Evolutionary conservation across 2,329 filamentous ascomycete species (phyloP).

Genomic region (Rutstroemia sp.): DNA sequence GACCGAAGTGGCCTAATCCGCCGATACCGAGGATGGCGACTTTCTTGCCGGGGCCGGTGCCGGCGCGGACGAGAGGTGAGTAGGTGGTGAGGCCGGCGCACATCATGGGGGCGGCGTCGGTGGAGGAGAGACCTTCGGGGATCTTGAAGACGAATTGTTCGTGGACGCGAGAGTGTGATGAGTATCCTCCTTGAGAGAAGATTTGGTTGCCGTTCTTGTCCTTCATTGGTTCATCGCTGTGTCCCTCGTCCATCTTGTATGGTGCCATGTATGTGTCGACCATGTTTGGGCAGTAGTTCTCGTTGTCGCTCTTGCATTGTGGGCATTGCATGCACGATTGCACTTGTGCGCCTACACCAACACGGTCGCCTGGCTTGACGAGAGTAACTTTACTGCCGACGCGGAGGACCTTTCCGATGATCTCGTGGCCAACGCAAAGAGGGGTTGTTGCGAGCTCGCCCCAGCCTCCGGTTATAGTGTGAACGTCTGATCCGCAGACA

Average conservation of each 20-base stretch:
- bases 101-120: conserved; percentile 58
- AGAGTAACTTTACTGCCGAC: conserved; percentile 60
- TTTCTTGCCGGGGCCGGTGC: conserved; percentile 60
- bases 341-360: conserved; percentile 46
- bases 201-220: conserved; percentile 6
- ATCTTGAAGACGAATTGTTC: conserved; percentile 54
- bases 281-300: conserved; percentile 25
- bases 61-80: conserved; percentile 58
- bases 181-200: conserved; percentile 44
- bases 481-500: conserved; percentile 35
- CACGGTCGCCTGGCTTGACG: conserved; percentile 42
- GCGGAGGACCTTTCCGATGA: conserved; percentile 33
- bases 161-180: conserved; percentile 44
- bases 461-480: conserved; percentile 26
- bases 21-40: conserved; percentile 62
- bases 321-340: conserved; percentile 42
- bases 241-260: conserved; percentile 13
- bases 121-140: conserved; percentile 42
- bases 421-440: conserved; percentile 40
- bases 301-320: conserved; percentile 35
- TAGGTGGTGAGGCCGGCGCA: conserved; percentile 73
- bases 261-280: conserved; percentile 22
- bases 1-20: conserved; percentile 64
- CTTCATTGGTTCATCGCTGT: conserved; percentile 7
- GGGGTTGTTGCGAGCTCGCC: background rate